These are phyloP conservation scores for Astrothelium subdiscretum DNA, from an alignment of 495 filamentous ascomycete species.

Conservation along the genomic window DNA sequence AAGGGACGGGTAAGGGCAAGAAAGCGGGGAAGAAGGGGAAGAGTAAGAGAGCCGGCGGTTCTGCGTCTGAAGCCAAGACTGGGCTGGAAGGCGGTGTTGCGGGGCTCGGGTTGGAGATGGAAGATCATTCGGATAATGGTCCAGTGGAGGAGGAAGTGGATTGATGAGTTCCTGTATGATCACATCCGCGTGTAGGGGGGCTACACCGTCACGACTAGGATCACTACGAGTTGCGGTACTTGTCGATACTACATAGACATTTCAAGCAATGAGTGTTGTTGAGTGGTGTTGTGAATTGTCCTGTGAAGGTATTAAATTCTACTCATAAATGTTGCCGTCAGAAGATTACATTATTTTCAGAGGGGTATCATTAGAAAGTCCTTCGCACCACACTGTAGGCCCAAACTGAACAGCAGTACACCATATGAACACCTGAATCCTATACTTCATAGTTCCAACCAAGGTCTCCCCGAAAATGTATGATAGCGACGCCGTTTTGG, in stretches of 20 bases:
- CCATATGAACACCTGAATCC: neutral
- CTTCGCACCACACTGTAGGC: neutral
- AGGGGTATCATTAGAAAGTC: neutral
- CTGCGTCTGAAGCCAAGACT: neutral
- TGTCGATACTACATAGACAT: too few species aligned
- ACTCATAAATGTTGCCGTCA: too few species aligned
- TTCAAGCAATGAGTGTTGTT: too few species aligned
- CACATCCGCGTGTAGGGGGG: too few species aligned
- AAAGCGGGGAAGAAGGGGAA: constrained; percentile 21
- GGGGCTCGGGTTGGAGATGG: neutral
- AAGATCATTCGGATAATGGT: neutral
- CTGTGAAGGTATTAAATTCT: too few species aligned
- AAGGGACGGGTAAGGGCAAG: constrained; percentile 14
- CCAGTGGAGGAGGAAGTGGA: constrained; percentile 3
- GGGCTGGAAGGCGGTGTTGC: neutral
- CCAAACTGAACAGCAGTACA: neutral
- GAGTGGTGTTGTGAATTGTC: too few species aligned
- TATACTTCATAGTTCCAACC: too few species aligned
- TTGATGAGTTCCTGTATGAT: neutral
- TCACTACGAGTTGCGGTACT: too few species aligned
- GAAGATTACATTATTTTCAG: neutral
- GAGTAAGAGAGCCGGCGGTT: neutral
- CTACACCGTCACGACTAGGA: too few species aligned
- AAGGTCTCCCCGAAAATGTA: too few species aligned
- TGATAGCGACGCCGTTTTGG: too few species aligned